These are phyloP conservation scores for Malus hybrid DNA, from an alignment of 331 rosid genomes.

Conservation along the genomic window DNA sequence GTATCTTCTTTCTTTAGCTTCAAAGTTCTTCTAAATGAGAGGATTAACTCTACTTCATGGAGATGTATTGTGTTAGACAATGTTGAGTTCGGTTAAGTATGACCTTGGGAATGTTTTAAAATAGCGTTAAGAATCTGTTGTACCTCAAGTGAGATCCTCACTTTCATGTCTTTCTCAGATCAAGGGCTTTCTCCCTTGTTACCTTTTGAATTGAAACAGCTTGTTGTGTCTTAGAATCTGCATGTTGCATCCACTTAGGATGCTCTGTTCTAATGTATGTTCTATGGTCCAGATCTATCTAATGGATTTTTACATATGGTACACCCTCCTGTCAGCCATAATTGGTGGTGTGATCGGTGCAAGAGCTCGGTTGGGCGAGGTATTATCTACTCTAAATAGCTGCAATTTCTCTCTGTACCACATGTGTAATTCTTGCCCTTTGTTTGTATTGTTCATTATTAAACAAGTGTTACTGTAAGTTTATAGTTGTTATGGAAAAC, in stretches of 20 bases:
- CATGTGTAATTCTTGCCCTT: not conserved
- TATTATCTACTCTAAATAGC: conserved; percentile 16
- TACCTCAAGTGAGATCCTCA: not conserved
- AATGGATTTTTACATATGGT: conserved; percentile 93
- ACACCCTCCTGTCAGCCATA: conserved; percentile 83
- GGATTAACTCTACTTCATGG: not conserved
- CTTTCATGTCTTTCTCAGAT: not conserved
- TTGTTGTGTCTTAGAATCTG: not conserved
- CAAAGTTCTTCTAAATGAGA: not conserved
- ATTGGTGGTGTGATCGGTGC: conserved; percentile 97
- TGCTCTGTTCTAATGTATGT: conserved; percentile 18
- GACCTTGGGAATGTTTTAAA: not conserved
- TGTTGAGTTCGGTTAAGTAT: not conserved
- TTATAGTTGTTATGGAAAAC: not conserved
- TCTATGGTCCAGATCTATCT: conserved; percentile 72
- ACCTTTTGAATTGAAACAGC: not conserved
- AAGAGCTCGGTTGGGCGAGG: conserved; percentile 93
- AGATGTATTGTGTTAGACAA: not conserved
- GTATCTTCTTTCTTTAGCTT: conserved; percentile 32
- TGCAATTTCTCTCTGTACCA: not conserved
- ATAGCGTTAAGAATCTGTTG: not conserved
- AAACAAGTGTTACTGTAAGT: not conserved
- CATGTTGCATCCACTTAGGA: not conserved
- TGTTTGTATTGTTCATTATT: not conserved
- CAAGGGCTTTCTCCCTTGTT: not conserved